phyloP scores from a whole-genome alignment of 345 rosid genomes.

The Angophora floribunda region DNA sequence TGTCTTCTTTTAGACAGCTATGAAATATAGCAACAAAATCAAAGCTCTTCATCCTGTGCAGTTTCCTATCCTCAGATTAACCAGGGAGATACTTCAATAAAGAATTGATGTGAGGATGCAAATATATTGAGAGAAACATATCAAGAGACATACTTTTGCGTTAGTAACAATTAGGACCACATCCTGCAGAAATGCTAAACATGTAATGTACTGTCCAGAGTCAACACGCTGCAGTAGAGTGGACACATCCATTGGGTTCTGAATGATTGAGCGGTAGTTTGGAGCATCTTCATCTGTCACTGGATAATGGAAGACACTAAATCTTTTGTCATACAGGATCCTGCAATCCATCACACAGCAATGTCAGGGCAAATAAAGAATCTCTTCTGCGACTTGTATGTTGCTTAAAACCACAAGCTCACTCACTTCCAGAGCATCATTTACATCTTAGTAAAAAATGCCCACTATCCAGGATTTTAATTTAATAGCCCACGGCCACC shows the following conservation, averaged over 20 bases:
- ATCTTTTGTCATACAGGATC: constrained; percentile 81
- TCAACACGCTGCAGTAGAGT: constrained; percentile 87
- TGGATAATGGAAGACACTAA: constrained; percentile 88
- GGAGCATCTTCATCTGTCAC: constrained; percentile 98
- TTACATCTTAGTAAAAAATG: not conserved
- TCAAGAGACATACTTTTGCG: constrained; percentile 58
- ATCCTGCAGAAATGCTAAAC: constrained; percentile 81
- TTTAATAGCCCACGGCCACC: not conserved
- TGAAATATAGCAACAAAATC: not conserved
- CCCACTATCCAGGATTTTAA: not conserved
- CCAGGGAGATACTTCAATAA: not conserved
- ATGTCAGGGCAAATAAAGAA: not conserved
- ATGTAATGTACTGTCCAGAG: constrained; percentile 76
- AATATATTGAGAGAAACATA: not conserved
- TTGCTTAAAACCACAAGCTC: not conserved
- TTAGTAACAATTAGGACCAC: constrained; percentile 81
- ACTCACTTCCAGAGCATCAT: not conserved
- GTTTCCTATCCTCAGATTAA: not conserved
- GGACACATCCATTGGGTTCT: constrained; percentile 93
- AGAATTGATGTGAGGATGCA: not conserved
- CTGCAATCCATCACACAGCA: constrained; percentile 22
- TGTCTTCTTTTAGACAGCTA: not conserved
- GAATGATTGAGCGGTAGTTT: constrained; percentile 75
- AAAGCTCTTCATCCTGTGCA: not conserved
- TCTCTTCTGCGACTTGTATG: not conserved